A percentile compares a stretch with the other conserved stretches of the same genome.
phyloP scores from a whole-genome alignment of 306 rosid species.

The Oxytropis ochrocephala region DNA sequence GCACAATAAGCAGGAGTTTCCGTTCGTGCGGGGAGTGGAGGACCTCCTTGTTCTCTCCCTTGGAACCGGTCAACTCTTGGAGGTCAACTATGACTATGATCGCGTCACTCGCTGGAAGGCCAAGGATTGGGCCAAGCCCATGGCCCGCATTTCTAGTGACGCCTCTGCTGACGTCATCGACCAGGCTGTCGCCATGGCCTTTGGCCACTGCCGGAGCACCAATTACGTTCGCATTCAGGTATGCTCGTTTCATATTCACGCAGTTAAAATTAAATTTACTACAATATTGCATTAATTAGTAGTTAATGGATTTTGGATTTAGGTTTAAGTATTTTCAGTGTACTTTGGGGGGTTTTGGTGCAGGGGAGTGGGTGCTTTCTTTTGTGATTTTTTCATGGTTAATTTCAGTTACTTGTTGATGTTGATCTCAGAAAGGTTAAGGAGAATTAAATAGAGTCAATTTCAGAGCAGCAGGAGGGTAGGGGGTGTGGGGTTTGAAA shows the following conservation, averaged over 20 bases:
- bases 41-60: slow-evolving; percentile 83
- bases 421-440: slow-evolving; percentile 25
- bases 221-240: slow-evolving; percentile 98
- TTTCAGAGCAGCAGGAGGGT: slow-evolving; percentile 33
- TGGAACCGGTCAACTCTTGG: slow-evolving; percentile 75
- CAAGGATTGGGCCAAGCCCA: slow-evolving; percentile 90
- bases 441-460: slow-evolving; percentile 35
- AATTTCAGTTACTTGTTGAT: neutral
- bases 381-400: too few species aligned
- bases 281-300: neutral
- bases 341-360: neutral
- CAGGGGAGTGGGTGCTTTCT: neutral
- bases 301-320: neutral
- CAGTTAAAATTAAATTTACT: neutral
- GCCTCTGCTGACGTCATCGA: slow-evolving; percentile 87
- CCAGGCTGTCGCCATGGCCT: slow-evolving; percentile 96
- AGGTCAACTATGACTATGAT: slow-evolving; percentile 54
- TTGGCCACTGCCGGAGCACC: slow-evolving; percentile 62
- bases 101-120: slow-evolving; percentile 72
- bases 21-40: slow-evolving; percentile 97
- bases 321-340: neutral
- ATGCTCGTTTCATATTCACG: neutral
- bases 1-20: slow-evolving; percentile 95
- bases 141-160: slow-evolving; percentile 78
- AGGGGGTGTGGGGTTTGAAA: slow-evolving; percentile 32